Evolutionary conservation across 495 filamentous ascomycete species (phyloP).

Genomic region (Tetracladium setigerum): DNA sequence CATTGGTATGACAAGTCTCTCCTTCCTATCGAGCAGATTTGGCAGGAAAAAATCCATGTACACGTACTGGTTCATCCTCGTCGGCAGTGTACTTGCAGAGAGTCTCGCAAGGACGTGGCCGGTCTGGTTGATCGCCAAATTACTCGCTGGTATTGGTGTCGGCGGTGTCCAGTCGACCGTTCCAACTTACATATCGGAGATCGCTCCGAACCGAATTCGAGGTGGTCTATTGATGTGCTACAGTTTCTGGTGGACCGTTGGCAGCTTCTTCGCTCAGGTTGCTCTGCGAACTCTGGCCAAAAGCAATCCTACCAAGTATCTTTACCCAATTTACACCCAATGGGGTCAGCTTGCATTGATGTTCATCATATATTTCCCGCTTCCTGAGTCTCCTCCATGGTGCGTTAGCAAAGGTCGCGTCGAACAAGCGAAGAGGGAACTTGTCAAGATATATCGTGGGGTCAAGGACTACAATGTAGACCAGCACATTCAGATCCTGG

Average conservation of each 20-base stretch:
- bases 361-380: background rate
- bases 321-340: slow-evolving; percentile 10
- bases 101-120: slow-evolving; percentile 1
- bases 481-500: slow-evolving; percentile 4
- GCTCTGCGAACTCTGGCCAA: slow-evolving; percentile 3
- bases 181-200: slow-evolving; percentile 8
- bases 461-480: slow-evolving; percentile 13
- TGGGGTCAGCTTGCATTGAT: slow-evolving; percentile 8
- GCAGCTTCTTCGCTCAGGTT: slow-evolving; percentile 7
- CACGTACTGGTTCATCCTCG: slow-evolving; percentile 9
- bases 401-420: slow-evolving; percentile 2
- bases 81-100: slow-evolving; percentile 3
- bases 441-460: slow-evolving; percentile 1
- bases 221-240: slow-evolving; percentile 11
- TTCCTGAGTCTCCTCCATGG: slow-evolving; percentile 7
- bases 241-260: slow-evolving; percentile 11
- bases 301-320: slow-evolving; percentile 7
- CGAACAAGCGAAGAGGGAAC: slow-evolving; percentile 1
- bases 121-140: slow-evolving; percentile 7
- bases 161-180: slow-evolving; percentile 11
- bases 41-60: slow-evolving; percentile 14
- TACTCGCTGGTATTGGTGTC: slow-evolving; percentile 15
- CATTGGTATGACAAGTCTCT: slow-evolving; percentile 7
- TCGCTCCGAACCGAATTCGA: slow-evolving; percentile 8
- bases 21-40: slow-evolving; percentile 2